Percentiles rank a stretch among this genome's conserved stretches.
Conservation (phyloP, 768 basidiomycete species). For the Dentipellis fragilis region DNA sequence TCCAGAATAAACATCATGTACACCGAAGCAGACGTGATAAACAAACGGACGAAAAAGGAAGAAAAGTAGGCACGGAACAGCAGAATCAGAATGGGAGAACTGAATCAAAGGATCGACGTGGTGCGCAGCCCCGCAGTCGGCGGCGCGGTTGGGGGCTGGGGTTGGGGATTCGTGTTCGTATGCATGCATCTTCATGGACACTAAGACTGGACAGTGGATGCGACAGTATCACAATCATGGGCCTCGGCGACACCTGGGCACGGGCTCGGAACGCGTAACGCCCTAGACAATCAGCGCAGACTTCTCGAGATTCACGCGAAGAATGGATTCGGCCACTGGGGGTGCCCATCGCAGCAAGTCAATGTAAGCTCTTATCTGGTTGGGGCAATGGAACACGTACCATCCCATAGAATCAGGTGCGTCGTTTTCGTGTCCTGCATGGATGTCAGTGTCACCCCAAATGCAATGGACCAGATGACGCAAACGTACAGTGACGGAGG, state of each 20-base stretch:
- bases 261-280: background rate
- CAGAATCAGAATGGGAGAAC: background rate
- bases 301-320: background rate
- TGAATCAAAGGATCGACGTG: background rate
- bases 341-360: background rate
- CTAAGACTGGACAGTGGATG: too few species aligned
- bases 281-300: background rate
- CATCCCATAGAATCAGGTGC: background rate
- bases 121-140: background rate
- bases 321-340: background rate
- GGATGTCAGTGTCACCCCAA: background rate
- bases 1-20: background rate
- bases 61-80: background rate
- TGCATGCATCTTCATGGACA: too few species aligned
- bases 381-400: background rate
- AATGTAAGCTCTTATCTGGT: background rate
- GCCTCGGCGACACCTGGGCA: too few species aligned
- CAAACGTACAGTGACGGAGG: slow-evolving; percentile 9
- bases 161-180: too few species aligned
- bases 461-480: background rate
- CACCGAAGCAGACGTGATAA: background rate
- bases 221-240: too few species aligned
- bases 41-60: too few species aligned
- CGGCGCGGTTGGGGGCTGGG: too few species aligned
- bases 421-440: background rate